Evolutionary conservation across 2,329 filamentous ascomycete genomes (phyloP), one percentile per base, ranked within the genome.

Genomic region (Colletotrichum abscissum): DNA sequence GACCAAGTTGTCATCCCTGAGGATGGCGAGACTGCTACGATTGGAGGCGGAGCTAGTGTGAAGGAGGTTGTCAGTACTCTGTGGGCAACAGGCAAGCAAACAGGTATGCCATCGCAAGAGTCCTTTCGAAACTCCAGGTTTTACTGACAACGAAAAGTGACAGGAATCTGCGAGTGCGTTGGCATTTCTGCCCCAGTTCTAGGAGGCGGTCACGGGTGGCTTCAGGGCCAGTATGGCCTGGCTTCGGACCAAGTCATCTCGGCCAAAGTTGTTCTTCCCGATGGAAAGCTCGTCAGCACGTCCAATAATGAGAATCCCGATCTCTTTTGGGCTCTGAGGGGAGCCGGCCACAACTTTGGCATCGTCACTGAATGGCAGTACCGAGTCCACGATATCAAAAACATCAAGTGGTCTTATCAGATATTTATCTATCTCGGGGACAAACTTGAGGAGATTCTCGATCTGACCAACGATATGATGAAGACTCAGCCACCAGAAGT

Each of bases 291-390:
- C 5, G 68, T 77, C 22, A 26, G 24, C 24, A 77, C 79, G 4
- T 79, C 77, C 9, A 58, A 67, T 4, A 67, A 66, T 5, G 75
- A 76, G 28, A 76, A 83, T 58, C 19, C 74, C 4, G 85, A 88
- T 74, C 77, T 88, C 0, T 81, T 87, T 75, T 88, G 86, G 86
- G 86, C 84, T 19, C 76, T 88, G 0, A 85, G 81, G 77, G 87
- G 87, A n/a, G 87, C 87, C 2, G 87, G 86, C 2, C 85, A 84
- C 19, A 88, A 88, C 74, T 84, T 88, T 74, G 86, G 87, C 55
- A 84, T 89, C 63, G 82, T 88, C 38, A 78, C 87, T 76, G 84
- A 81, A 73, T 77, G 85, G 30, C 82, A 78, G 72, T 55, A 76
- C 19, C 82, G 83, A 75, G 78, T 79, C 28, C 80, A 69, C 38